Evolutionary conservation across 140 eudicot species (phyloP).

Genomic region (Flaveria floridana): DNA sequence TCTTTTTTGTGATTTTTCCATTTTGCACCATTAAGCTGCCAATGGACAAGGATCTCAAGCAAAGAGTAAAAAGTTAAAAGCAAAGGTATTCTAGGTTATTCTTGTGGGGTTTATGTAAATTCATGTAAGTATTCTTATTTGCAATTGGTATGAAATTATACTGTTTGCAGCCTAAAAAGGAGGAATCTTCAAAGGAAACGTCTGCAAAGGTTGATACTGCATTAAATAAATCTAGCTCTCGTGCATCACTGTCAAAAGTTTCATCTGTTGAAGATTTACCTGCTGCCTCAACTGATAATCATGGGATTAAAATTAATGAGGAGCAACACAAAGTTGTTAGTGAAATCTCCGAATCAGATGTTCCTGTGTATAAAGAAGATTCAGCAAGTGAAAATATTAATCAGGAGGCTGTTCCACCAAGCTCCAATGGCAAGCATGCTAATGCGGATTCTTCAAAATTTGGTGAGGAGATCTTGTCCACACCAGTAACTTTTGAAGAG

Average conservation of each 20-base stretch:
- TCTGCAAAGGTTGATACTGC: constrained; percentile 38
- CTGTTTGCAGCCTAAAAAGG: constrained; percentile 48
- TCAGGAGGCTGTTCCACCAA: constrained; percentile 37
- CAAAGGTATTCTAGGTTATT: constrained; percentile 52
- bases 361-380: constrained; percentile 39
- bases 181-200: constrained; percentile 42
- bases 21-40: constrained; percentile 53
- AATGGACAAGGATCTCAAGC: constrained; percentile 75
- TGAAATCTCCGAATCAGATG: constrained; percentile 38
- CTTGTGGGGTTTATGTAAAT: constrained; percentile 8
- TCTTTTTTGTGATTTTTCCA: constrained; percentile 15
- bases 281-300: constrained; percentile 39
- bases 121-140: constrained; percentile 11
- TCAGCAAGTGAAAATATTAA: constrained; percentile 28
- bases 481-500: constrained; percentile 34
- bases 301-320: constrained; percentile 37
- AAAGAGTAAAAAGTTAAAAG: constrained; percentile 58
- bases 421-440: constrained; percentile 39
- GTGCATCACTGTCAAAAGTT: constrained; percentile 38
- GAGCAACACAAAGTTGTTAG: constrained; percentile 41
- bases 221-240: constrained; percentile 45
- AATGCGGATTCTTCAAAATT: constrained; percentile 33
- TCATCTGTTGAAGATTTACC: constrained; percentile 40
- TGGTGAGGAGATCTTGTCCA: constrained; percentile 38
- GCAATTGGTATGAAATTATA: constrained; percentile 32